Evolutionary conservation across 2,329 filamentous ascomycete species (phyloP), one percentile per base, ranked within the genome.

Genomic region (Fonsecaea monophora): DNA sequence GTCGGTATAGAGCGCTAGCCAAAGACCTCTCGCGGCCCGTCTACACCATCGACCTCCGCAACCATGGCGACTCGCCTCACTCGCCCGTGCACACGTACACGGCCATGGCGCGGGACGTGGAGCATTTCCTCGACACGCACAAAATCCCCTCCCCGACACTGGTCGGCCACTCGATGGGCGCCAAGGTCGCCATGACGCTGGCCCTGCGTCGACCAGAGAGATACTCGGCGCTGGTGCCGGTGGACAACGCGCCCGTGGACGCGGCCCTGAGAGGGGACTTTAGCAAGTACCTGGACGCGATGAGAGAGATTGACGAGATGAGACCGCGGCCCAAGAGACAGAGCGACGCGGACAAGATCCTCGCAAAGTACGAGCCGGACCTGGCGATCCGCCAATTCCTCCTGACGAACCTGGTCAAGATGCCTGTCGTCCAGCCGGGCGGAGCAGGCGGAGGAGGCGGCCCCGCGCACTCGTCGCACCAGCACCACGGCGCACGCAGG

Each of bases 101-200:
- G 1, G 85, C 87, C 53, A 93, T 98, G 86, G 92, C 94, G 4
- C 86, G 89, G 71, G 94, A 98, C 74, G 88, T 97, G 10, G 87
- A 89, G 62, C 83, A 85, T 53, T 98, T 98, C 77, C 89, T 98
- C 64, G 73, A 83, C 4, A 81, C 90, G 62, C 90, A 96, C 77
- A 82, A 90, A 32, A 83, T 89, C 4, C 81, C 85, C 53, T 82
- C 90, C 34, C 84, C 89, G 1, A 92, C 91, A 0, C 81, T 98
- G 34, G 95, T 98, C 74, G 94, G 94, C 0, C 95, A 98, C 80
- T 97, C 92, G 1, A 98, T 98, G 94, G 94, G 95, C 70, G 94
- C 94, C 55, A 98, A 98, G 82, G 89, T 90, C 1, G 92, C 92
- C 73, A 97, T 98, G 94, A 84, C 90, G 0, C 82, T 97, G 66